phyloP scores from a whole-genome alignment of 129 eudicot species.

The Heracleum sosnowskyi region DNA sequence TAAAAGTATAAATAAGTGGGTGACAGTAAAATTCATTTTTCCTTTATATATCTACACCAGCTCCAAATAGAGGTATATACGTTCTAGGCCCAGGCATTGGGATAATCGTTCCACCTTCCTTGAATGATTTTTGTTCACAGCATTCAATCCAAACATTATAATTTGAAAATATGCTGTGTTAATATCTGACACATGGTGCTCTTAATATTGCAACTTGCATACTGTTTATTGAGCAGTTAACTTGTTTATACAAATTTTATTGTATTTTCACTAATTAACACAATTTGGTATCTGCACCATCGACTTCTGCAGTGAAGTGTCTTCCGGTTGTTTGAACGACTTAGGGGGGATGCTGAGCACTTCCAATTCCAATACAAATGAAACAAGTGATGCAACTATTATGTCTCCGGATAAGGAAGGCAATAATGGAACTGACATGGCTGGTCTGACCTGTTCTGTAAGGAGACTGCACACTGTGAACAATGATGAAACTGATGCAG shows the following conservation, averaged over 20 bases:
- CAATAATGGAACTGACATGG: conserved; percentile 10
- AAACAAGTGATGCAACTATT: conserved; percentile 7
- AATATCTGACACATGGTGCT: not conserved
- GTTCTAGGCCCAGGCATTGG: not conserved
- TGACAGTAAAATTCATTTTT: too few species aligned
- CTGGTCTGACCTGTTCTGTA: conserved; percentile 13
- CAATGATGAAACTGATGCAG: conserved; percentile 17
- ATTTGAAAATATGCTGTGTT: not conserved
- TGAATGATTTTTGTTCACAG: not conserved
- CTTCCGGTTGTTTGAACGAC: conserved; percentile 12
- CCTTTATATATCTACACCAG: not conserved
- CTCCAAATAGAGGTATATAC: not conserved
- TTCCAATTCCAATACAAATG: conserved; percentile 14
- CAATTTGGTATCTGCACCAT: not conserved
- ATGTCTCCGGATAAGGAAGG: conserved; percentile 14
- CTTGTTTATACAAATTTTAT: not conserved
- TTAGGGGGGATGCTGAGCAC: conserved; percentile 9
- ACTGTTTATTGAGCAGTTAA: not conserved
- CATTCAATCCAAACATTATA: not conserved
- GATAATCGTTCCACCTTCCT: not conserved
- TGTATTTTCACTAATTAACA: not conserved
- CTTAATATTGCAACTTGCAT: not conserved
- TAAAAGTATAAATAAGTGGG: too few species aligned
- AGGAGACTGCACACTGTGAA: conserved; percentile 17
- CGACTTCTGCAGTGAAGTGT: conserved; percentile 29